These are phyloP conservation scores for Graphium sp. DNA, from an alignment of 2,329 filamentous ascomycete genomes.

Conservation along the genomic window DNA sequence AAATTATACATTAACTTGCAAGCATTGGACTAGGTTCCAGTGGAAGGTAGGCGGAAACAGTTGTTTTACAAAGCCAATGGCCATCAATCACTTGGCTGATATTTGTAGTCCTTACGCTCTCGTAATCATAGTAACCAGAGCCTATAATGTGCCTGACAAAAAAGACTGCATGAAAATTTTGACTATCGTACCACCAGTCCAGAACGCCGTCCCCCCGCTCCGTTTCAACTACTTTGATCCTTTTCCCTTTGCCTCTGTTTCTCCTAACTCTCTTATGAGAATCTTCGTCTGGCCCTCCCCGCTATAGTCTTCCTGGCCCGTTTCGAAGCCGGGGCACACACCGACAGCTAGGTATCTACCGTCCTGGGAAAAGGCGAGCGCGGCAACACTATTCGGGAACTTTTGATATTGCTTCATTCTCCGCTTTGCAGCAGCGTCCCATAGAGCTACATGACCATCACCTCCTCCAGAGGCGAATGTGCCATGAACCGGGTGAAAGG, in stretches of 20 bases:
- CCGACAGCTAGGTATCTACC: constrained; percentile 67
- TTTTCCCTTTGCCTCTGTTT: constrained; percentile 80
- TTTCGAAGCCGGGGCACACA: constrained; percentile 78
- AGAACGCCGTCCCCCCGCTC: not conserved
- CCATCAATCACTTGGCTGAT: too few species aligned
- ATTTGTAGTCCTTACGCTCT: too few species aligned
- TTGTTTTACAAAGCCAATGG: too few species aligned
- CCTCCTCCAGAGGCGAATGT: constrained; percentile 84
- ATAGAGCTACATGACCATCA: constrained; percentile 80
- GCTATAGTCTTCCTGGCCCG: constrained; percentile 61
- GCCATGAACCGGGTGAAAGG: constrained; percentile 69
- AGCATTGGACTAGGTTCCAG: too few species aligned
- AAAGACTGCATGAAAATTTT: not conserved
- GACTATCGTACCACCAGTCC: not conserved
- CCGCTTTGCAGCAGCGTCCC: constrained; percentile 83
- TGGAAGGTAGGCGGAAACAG: too few species aligned
- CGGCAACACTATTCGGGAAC: constrained; percentile 62
- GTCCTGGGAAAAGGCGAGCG: constrained; percentile 59
- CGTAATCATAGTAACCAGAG: too few species aligned
- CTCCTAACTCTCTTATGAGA: constrained; percentile 66
- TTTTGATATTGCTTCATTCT: constrained; percentile 81
- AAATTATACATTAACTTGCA: too few species aligned
- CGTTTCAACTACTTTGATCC: constrained; percentile 40
- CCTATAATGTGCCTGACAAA: too few species aligned
- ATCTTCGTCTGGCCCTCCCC: constrained; percentile 61